Evolutionary conservation across 805 yeast genomes (phyloP).

Genomic region (Lipomyces mesembrius): DNA sequence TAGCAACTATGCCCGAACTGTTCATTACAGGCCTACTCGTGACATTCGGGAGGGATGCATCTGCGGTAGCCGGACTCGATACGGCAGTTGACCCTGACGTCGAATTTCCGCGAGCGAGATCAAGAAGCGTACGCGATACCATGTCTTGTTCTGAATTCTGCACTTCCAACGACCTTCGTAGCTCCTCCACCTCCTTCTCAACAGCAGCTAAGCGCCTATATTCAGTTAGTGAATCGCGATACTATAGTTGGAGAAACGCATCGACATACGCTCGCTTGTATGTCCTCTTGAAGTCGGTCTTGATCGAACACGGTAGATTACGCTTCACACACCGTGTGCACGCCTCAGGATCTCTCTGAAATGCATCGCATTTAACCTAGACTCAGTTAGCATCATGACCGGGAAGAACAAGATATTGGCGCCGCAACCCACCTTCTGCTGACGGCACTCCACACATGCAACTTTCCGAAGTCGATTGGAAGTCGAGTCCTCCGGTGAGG

Average conservation of each 20-base stretch:
- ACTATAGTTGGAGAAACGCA: not conserved
- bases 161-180: slow-evolving; percentile 57
- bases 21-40: not conserved
- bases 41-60: not conserved
- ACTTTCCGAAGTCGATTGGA: slow-evolving; percentile 43
- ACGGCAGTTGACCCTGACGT: slow-evolving; percentile 14
- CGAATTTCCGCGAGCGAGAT: slow-evolving; percentile 33
- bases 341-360: slow-evolving; percentile 71
- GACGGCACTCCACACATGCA: slow-evolving; percentile 96
- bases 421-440: slow-evolving; percentile 64
- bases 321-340: slow-evolving; percentile 82
- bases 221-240: not conserved
- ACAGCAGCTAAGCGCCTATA: slow-evolving; percentile 50
- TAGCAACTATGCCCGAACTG: not conserved
- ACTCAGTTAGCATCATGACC: not conserved
- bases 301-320: slow-evolving; percentile 69
- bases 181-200: slow-evolving; percentile 75
- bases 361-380: slow-evolving; percentile 80
- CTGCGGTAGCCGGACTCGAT: slow-evolving; percentile 4
- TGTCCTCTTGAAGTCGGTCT: slow-evolving; percentile 84
- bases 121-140: slow-evolving; percentile 34
- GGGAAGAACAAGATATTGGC: not conserved
- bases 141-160: slow-evolving; percentile 34
- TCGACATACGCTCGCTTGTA: slow-evolving; percentile 76
- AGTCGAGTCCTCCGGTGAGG: slow-evolving; percentile 32